phyloP scores from a whole-genome alignment of 2,329 filamentous ascomycete genomes.

The Trichoderma sp. region DNA sequence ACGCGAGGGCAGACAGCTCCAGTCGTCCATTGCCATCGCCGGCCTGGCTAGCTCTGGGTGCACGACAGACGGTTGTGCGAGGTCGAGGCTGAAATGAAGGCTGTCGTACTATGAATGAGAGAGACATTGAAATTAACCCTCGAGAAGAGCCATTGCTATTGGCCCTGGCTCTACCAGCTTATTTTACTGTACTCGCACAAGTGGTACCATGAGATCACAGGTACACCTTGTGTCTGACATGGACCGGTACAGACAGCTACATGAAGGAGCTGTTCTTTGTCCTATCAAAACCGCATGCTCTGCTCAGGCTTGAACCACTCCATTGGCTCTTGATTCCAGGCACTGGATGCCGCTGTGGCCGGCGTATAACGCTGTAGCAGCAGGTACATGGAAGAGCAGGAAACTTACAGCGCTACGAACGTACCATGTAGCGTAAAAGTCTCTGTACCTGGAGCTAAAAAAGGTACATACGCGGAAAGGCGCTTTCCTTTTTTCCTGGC shows the following conservation, averaged over 20 bases:
- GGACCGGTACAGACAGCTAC: not conserved
- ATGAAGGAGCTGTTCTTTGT: not conserved
- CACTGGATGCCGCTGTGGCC: not conserved
- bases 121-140: not conserved
- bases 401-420: not conserved
- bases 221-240: not conserved
- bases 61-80: not conserved
- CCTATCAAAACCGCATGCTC: not conserved
- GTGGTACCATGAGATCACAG: not conserved
- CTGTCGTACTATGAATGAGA: slow-evolving; percentile 5
- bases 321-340: not conserved
- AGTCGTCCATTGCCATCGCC: not conserved
- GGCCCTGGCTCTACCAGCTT: not conserved
- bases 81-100: not conserved
- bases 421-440: not conserved
- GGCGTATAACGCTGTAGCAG: no score
- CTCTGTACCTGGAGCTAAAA: not conserved
- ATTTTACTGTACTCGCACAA: not conserved
- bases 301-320: not conserved
- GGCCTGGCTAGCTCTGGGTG: slow-evolving; percentile 6
- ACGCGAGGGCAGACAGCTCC: not conserved
- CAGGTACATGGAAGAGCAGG: no score
- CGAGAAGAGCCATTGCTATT: not conserved
- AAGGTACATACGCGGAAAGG: not conserved
- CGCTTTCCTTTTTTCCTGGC: not conserved